phyloP scores from a whole-genome alignment of 176 grass and related monocot genomes.

The Aegilops umbellulata region DNA sequence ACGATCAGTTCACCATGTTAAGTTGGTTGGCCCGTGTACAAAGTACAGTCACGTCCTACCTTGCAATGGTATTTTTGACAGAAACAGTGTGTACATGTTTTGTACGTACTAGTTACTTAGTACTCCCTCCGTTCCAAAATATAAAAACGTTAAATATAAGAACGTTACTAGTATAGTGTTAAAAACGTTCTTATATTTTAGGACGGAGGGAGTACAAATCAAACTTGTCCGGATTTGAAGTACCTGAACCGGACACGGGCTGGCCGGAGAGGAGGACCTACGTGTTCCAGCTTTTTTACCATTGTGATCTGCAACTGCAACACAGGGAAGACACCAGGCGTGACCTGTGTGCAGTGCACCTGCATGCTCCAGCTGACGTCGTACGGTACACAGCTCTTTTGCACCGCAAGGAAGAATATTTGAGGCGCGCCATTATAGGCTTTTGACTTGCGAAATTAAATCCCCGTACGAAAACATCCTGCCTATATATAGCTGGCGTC shows the following conservation, averaged over 20 bases:
- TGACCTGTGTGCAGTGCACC: not conserved
- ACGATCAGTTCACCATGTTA: too few species aligned
- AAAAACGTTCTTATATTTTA: too few species aligned
- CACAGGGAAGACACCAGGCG: not conserved
- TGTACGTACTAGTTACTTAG: too few species aligned
- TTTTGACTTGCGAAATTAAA: not conserved
- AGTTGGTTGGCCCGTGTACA: too few species aligned
- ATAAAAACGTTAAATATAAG: too few species aligned
- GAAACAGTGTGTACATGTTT: too few species aligned
- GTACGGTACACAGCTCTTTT: not conserved
- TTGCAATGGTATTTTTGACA: too few species aligned
- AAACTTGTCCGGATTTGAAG: not conserved
- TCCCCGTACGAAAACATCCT: not conserved
- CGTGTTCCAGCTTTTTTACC: not conserved
- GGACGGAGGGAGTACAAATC: too few species aligned
- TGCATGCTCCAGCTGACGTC: constrained; percentile 10
- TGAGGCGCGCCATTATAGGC: not conserved
- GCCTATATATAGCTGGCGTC: constrained; percentile 4
- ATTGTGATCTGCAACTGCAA: not conserved
- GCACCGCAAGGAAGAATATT: not conserved
- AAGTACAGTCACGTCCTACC: too few species aligned
- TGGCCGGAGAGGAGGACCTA: too few species aligned
- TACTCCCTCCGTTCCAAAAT: too few species aligned
- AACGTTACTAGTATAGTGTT: too few species aligned
- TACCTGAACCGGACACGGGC: not conserved